These are phyloP conservation scores for Eucalyptus virginea DNA, from an alignment of 345 rosid genomes.

Conservation along the genomic window DNA sequence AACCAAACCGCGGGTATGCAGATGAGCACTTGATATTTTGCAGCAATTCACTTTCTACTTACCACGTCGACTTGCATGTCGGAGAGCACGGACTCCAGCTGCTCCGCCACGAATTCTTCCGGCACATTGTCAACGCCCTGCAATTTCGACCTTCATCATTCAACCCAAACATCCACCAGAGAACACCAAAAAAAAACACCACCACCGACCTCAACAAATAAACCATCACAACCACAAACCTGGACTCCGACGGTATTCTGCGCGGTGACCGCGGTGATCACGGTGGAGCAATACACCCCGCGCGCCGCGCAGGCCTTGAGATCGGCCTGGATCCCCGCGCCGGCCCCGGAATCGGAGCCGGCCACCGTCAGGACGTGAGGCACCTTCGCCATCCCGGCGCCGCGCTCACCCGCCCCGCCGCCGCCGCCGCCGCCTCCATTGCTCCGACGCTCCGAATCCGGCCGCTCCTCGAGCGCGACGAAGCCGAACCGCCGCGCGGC, in stretches of 20 bases:
- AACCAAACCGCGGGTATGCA: rapidly evolving
- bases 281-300: constrained; percentile 87
- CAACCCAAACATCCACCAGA: background rate
- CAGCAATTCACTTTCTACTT: background rate
- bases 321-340: constrained; percentile 97
- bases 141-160: background rate
- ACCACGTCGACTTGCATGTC: constrained; percentile 94
- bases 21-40: background rate
- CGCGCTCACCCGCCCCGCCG: background rate
- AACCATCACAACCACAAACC: constrained; percentile 2
- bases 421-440: constrained; percentile 1
- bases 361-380: constrained; percentile 82
- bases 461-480: background rate
- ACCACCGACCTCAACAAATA: background rate
- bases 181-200: background rate
- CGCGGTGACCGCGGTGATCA: constrained; percentile 80
- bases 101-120: constrained; percentile 57
- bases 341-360: constrained; percentile 92
- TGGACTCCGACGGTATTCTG: constrained; percentile 92
- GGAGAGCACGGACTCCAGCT: constrained; percentile 81
- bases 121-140: constrained; percentile 39
- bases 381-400: constrained; percentile 4
- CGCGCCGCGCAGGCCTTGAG: constrained; percentile 88
- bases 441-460: background rate
- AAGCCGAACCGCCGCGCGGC: background rate